Evolutionary conservation across 768 basidiomycete species (phyloP), one percentile per base, ranked within the genome.

Genomic region (Auricularia sp.): DNA sequence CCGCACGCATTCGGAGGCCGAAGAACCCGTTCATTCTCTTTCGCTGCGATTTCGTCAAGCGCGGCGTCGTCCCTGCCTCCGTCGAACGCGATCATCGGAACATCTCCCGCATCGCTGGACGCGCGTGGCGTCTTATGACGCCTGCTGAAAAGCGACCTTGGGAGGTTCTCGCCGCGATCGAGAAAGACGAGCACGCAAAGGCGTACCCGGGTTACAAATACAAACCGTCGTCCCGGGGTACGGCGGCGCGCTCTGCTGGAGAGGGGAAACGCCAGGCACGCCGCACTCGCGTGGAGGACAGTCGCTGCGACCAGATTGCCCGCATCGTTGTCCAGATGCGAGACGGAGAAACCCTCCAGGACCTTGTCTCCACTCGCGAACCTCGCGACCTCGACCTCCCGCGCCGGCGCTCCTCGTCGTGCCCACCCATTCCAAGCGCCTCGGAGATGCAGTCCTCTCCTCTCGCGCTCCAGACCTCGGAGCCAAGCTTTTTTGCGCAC

Each of bases 1-100:
- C 21, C 18, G 47, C 88, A 89, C 70, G 81, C 39, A 42, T 90
- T 44, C 85, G 86, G 18, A 83, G 90, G 34, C 88, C 88, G 0
- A 78, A 85, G 16, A 91, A 91, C 72, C 85, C 88, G 0, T 91
- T 91, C 74, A 90, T 91, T 67, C 81, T 91, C 66, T 91, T 89
- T 71, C 81, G 90, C 51, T 87, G 84, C 71, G 84, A 90, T 71
- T 84, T 88, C 62, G 84, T 87, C 16, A 80, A 83, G 61, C 83
- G 87, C 66, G 79, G 84, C 62, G 80, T 83, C 66, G 77, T 83
- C 59, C 83, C 86, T 0, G 71, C 76, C 10, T 73, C 76, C 51
- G 80, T 84, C 2, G 87, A 88, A 75, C 78, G 78, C 16, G 82
- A 89, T 61, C 90, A 93, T 72, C 85, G 89, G 72, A 81, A 84